Conservation (phyloP, 768 basidiomycete species). For the Filobasidium wieringae region DNA sequence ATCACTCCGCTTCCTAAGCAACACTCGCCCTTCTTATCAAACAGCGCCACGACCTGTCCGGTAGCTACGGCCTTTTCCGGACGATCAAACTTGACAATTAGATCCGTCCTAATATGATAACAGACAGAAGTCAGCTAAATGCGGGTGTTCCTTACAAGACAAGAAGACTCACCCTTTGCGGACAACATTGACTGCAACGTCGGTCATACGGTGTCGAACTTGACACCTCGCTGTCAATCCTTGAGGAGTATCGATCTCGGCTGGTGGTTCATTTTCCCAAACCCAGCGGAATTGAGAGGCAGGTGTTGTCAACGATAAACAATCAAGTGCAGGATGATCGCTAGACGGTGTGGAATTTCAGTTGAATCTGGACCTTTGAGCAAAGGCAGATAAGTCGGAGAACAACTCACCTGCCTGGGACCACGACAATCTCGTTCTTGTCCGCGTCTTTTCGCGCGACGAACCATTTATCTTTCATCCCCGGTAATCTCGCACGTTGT, state of each 20-base stretch:
- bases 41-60: constrained; percentile 70
- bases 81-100: constrained; percentile 29
- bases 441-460: constrained; percentile 58
- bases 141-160: background rate
- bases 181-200: constrained; percentile 47
- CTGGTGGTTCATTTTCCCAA: constrained; percentile 50
- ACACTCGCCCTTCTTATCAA: constrained; percentile 50
- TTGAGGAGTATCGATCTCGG: constrained; percentile 38
- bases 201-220: constrained; percentile 58
- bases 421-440: constrained; percentile 61
- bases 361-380: background rate
- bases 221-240: constrained; percentile 50
- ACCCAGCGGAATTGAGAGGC: constrained; percentile 56
- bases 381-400: no score
- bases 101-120: constrained; percentile 21
- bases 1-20: constrained; percentile 78
- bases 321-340: constrained; percentile 51
- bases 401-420: constrained; percentile 54
- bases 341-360: constrained; percentile 37
- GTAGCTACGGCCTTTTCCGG: constrained; percentile 59
- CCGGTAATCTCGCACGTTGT: constrained; percentile 58
- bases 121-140: background rate
- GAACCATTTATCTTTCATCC: constrained; percentile 54
- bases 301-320: constrained; percentile 38
- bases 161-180: constrained; percentile 40